phyloP scores from a whole-genome alignment of 2,329 filamentous ascomycete species.

The Calonectria multiphialidica region DNA sequence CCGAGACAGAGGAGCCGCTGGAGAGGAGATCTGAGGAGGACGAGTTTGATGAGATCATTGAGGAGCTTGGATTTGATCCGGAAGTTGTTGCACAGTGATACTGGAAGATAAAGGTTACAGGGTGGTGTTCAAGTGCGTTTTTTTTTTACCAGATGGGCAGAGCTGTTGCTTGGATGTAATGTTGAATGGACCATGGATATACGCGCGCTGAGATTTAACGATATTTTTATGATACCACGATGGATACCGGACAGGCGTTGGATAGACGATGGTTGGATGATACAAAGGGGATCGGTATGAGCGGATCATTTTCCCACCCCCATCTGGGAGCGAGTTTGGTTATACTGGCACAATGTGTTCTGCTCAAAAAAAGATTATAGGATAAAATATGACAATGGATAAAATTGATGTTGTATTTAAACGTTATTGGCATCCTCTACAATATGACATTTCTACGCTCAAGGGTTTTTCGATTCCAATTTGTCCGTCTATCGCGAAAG shows the following conservation, averaged over 20 bases:
- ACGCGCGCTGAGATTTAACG: background rate
- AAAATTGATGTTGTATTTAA: too few relatives aligned
- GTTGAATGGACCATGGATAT: background rate
- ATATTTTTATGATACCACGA: slow-evolving; percentile 1
- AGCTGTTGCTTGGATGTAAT: background rate
- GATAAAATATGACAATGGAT: too few relatives aligned
- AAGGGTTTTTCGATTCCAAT: too few relatives aligned
- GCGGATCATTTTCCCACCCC: background rate
- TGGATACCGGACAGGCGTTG: background rate
- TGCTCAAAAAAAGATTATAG: too few relatives aligned
- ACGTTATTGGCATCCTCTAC: too few relatives aligned
- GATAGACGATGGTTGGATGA: background rate
- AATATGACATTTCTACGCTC: too few relatives aligned
- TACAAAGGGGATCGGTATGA: too few relatives aligned
- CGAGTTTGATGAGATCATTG: slow-evolving; percentile 18
- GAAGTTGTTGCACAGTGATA: slow-evolving; percentile 14
- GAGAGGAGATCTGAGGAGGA: slow-evolving; percentile 7
- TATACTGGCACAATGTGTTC: too few relatives aligned
- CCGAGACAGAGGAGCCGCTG: background rate
- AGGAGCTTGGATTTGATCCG: slow-evolving; percentile 16
- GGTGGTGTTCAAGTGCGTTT: background rate
- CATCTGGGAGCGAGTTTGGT: too few relatives aligned
- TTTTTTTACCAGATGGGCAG: background rate
- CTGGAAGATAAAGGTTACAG: background rate
- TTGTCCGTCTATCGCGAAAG: too few relatives aligned